Percentiles rank a stretch among this genome's conserved stretches.
phyloP scores from a whole-genome alignment of 306 rosid species.

The Trifolium fragiferum region DNA sequence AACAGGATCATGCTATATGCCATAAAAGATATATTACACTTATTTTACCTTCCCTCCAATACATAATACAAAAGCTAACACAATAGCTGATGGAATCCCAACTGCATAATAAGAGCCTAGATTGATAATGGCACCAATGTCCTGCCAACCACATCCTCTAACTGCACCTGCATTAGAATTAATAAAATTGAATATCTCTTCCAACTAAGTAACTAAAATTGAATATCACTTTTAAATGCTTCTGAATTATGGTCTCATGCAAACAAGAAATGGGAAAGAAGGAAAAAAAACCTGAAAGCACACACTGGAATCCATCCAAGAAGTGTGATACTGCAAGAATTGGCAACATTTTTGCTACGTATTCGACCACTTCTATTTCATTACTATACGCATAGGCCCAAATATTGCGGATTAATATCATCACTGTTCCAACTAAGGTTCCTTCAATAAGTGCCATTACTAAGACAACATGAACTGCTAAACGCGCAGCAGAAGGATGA shows the following conservation, averaged over 20 bases:
- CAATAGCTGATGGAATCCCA: conserved; percentile 67
- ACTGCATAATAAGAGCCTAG: conserved; percentile 71
- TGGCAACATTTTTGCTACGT: conserved; percentile 68
- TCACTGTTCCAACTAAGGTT: conserved; percentile 46
- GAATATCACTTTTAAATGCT: too few species aligned
- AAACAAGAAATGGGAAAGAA: not conserved
- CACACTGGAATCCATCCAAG: conserved; percentile 65
- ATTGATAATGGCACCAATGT: conserved; percentile 77
- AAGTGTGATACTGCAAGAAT: conserved; percentile 40
- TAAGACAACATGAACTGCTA: conserved; percentile 42
- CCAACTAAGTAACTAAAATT: not conserved
- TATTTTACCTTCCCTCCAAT: conserved; percentile 66
- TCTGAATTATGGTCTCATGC: not conserved
- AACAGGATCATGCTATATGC: too few species aligned
- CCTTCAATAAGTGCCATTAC: conserved; percentile 39
- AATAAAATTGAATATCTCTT: not conserved
- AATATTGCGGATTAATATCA: not conserved
- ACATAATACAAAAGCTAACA: conserved; percentile 64
- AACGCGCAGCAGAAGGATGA: conserved; percentile 43
- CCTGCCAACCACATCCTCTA: conserved; percentile 95
- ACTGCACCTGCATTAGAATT: conserved; percentile 54
- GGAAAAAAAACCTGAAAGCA: conserved; percentile 65
- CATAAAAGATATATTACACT: too few species aligned
- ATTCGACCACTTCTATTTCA: conserved; percentile 61
- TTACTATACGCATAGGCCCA: conserved; percentile 50